Conservation (phyloP, 140 eudicot species). For the Bidens hawaiensis region DNA sequence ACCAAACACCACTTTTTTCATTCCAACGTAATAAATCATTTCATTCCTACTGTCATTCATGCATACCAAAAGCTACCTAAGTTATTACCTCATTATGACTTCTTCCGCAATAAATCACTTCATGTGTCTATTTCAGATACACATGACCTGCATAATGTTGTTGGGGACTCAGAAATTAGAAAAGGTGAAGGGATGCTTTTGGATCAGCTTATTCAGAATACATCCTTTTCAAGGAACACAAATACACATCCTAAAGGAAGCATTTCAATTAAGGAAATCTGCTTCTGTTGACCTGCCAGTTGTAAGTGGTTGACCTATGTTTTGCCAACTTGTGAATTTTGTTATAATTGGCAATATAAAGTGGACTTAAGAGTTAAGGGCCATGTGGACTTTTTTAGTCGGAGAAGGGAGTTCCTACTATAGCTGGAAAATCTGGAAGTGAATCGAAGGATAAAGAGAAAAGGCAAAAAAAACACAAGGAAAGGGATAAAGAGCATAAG, state of each 20-base stretch:
- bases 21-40: too few relatives aligned
- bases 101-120: constrained; percentile 34
- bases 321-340: neutral
- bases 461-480: too few relatives aligned
- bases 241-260: constrained; percentile 48
- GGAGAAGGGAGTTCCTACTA: too few relatives aligned
- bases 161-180: constrained; percentile 68
- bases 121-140: constrained; percentile 18
- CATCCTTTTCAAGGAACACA: constrained; percentile 18
- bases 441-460: too few relatives aligned
- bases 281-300: constrained; percentile 54
- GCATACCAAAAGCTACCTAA: constrained; percentile 55
- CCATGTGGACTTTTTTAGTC: too few relatives aligned
- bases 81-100: constrained; percentile 54
- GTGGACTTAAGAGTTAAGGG: neutral
- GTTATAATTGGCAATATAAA: neutral
- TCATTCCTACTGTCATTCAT: too few relatives aligned
- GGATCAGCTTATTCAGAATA: constrained; percentile 53
- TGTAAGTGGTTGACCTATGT: constrained; percentile 37
- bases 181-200: constrained; percentile 79
- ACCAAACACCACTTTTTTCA: too few relatives aligned
- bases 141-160: constrained; percentile 67
- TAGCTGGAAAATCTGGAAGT: too few relatives aligned
- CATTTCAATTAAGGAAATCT: constrained; percentile 46
- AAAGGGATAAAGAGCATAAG: constrained; percentile 79